Evolutionary conservation across 345 rosid genomes (phyloP).

Genomic region (Clarkia xantiana): DNA sequence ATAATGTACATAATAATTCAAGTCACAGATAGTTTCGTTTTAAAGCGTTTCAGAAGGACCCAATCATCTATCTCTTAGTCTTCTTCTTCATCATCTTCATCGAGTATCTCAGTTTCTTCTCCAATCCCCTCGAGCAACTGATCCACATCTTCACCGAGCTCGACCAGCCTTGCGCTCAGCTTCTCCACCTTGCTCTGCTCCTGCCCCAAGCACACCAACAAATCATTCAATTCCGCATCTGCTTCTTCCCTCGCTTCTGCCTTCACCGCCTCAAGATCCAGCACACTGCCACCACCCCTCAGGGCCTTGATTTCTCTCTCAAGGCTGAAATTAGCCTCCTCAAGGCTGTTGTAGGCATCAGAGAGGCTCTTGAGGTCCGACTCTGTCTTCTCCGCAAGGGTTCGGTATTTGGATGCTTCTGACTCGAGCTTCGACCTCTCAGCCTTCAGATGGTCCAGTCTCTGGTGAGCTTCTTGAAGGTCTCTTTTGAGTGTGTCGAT

Average conservation of each 20-base stretch:
- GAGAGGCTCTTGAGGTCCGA: slow-evolving; percentile 78
- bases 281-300: slow-evolving; percentile 39
- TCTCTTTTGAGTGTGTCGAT: slow-evolving; percentile 60
- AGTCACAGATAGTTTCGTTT: too few species aligned
- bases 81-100: slow-evolving; percentile 47
- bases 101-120: slow-evolving; percentile 66
- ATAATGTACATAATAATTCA: background rate
- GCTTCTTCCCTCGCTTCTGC: slow-evolving; percentile 93
- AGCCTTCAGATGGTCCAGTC: slow-evolving; percentile 51
- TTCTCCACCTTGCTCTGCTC: slow-evolving; percentile 94
- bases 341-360: slow-evolving; percentile 82
- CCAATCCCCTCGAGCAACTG: slow-evolving; percentile 78
- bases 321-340: slow-evolving; percentile 60
- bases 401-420: slow-evolving; percentile 51
- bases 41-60: background rate
- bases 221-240: slow-evolving; percentile 81
- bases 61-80: slow-evolving; percentile 27
- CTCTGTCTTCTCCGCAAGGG: slow-evolving; percentile 61
- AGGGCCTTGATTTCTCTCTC: slow-evolving; percentile 65
- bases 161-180: slow-evolving; percentile 51
- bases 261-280: slow-evolving; percentile 49
- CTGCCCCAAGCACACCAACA: slow-evolving; percentile 94
- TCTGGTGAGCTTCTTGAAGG: slow-evolving; percentile 65
- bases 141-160: slow-evolving; percentile 83
- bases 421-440: slow-evolving; percentile 64